A percentile compares a stretch with the other conserved stretches of the same genome.
phyloP scores from a whole-genome alignment of 2,329 filamentous ascomycete genomes.

The Ascosphaera apis region DNA sequence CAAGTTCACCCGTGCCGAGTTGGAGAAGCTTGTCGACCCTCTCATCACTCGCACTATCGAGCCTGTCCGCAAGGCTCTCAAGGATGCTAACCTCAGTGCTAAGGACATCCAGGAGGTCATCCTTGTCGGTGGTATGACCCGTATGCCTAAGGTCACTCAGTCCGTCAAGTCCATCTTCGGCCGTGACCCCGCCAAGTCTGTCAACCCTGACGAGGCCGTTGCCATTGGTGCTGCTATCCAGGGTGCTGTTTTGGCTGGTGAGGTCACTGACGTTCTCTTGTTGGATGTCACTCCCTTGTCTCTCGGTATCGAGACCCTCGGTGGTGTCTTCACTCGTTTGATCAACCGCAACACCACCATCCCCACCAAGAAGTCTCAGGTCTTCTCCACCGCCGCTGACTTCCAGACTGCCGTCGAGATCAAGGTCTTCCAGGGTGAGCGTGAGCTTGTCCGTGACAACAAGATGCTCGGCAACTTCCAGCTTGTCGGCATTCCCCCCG shows the following conservation, averaged over 20 bases:
- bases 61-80: constrained; percentile 86
- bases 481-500: constrained; percentile 87
- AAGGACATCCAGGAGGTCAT: constrained; percentile 97
- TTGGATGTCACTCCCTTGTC: constrained; percentile 91
- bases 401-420: constrained; percentile 98
- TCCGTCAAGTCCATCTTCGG: constrained; percentile 94
- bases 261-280: constrained; percentile 86
- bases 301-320: constrained; percentile 93
- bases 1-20: constrained; percentile 64
- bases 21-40: constrained; percentile 79
- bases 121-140: constrained; percentile 95
- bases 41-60: constrained; percentile 71
- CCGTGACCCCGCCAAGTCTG: constrained; percentile 88
- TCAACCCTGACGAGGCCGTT: constrained; percentile 96
- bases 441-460: constrained; percentile 96
- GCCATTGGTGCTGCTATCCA: constrained; percentile 94
- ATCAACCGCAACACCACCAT: constrained; percentile 99
- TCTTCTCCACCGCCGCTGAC: constrained; percentile 92
- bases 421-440: constrained; percentile 98
- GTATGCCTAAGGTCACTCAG: constrained; percentile 96
- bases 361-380: constrained; percentile 96
- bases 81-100: constrained; percentile 75
- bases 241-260: constrained; percentile 86
- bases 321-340: constrained; percentile 90
- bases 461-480: constrained; percentile 99